Evolutionary conservation across 129 eudicot species (phyloP).

Genomic region (Ambrosia artemisiifolia): DNA sequence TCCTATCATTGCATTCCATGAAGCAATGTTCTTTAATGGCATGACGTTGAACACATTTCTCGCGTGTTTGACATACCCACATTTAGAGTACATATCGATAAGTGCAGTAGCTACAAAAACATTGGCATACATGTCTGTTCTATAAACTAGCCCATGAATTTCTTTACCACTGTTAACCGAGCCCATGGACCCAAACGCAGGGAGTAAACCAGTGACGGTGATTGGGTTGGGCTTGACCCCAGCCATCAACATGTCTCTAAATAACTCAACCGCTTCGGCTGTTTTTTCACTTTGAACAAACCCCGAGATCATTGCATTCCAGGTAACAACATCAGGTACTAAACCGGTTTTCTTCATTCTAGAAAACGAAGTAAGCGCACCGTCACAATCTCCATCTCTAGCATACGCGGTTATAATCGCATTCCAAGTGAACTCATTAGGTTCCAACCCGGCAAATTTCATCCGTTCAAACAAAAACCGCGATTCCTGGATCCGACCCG

Average conservation of each 20-base stretch:
- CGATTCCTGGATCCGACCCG: conserved; percentile 41
- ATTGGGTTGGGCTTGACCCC: conserved; percentile 59
- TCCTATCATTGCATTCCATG: conserved; percentile 77
- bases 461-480: conserved; percentile 47
- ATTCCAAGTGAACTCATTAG: conserved; percentile 77
- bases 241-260: conserved; percentile 47
- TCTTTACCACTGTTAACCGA: conserved; percentile 53
- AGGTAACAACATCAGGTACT: conserved; percentile 54
- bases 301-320: conserved; percentile 81
- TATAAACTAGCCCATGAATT: conserved; percentile 54
- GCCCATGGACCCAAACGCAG: conserved; percentile 45
- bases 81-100: conserved; percentile 74
- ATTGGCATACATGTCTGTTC: conserved; percentile 42
- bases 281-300: conserved; percentile 54
- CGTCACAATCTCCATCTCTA: conserved; percentile 57
- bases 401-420: conserved; percentile 64
- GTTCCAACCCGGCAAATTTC: conserved; percentile 50
- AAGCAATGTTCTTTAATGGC: conserved; percentile 41
- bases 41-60: conserved; percentile 41
- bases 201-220: conserved; percentile 61
- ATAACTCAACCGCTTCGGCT: conserved; percentile 42
- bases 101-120: conserved; percentile 65
- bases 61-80: conserved; percentile 56
- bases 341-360: conserved; percentile 53
- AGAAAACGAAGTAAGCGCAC: conserved; percentile 39